Conservation (phyloP, 345 rosid species). For the Pistacia atlantica region DNA sequence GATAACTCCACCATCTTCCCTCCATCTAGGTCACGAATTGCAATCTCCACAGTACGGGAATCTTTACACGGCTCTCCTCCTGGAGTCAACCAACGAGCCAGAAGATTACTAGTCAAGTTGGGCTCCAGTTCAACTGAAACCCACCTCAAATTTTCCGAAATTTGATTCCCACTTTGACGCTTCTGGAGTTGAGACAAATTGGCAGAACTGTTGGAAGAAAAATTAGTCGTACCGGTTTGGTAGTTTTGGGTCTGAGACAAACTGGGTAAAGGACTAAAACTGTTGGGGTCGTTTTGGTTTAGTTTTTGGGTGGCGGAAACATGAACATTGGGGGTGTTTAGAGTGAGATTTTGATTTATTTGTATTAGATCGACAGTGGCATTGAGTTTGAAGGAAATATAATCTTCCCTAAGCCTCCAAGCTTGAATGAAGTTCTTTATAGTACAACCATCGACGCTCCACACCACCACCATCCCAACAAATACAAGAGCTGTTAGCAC, state of each 20-base stretch:
- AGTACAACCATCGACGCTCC: slow-evolving; percentile 75
- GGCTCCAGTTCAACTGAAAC: slow-evolving; percentile 49
- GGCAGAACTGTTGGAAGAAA: background rate
- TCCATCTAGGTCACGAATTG: slow-evolving; percentile 62
- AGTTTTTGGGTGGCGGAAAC: slow-evolving; percentile 17
- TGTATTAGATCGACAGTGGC: background rate
- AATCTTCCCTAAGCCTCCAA: slow-evolving; percentile 56
- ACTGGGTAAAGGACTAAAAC: background rate
- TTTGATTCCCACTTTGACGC: background rate
- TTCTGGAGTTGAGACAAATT: background rate
- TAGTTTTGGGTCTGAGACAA: background rate
- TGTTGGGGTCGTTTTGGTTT: background rate
- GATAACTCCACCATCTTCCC: slow-evolving; percentile 47
- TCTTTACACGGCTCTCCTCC: slow-evolving; percentile 73
- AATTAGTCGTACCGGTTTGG: background rate
- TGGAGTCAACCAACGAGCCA: slow-evolving; percentile 61
- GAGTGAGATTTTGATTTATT: slow-evolving; percentile 4
- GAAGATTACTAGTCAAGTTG: slow-evolving; percentile 51
- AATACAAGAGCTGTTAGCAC: slow-evolving; percentile 62
- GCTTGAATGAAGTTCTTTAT: slow-evolving; percentile 52
- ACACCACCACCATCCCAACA: slow-evolving; percentile 56
- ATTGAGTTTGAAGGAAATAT: slow-evolving; percentile 15
- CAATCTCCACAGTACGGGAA: slow-evolving; percentile 54
- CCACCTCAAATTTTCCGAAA: slow-evolving; percentile 41
- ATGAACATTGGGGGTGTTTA: slow-evolving; percentile 11